phyloP scores from a whole-genome alignment of 2,329 filamentous ascomycete genomes.

The Madurella fahalii region DNA sequence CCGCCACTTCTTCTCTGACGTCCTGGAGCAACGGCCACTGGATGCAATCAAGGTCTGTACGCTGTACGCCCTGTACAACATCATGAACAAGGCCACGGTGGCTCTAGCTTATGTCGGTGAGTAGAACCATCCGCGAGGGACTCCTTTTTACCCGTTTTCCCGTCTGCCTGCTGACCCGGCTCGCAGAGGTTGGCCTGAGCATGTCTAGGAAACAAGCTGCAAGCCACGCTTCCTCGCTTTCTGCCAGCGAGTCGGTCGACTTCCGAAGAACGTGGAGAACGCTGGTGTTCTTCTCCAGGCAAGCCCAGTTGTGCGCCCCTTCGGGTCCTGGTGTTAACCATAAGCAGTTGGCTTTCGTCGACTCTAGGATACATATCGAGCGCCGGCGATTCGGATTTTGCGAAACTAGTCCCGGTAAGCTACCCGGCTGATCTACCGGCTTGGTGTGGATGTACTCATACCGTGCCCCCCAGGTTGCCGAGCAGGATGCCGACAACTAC shows the following conservation, averaged over 20 bases:
- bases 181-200: slow-evolving; percentile 27
- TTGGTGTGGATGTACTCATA: background rate
- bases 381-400: slow-evolving; percentile 22
- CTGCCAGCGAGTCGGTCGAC: slow-evolving; percentile 18
- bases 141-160: background rate
- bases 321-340: background rate
- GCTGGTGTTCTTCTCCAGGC: slow-evolving; percentile 31
- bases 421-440: background rate
- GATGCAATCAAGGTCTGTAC: slow-evolving; percentile 31
- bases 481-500: slow-evolving; percentile 23
- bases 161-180: background rate
- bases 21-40: slow-evolving; percentile 26
- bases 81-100: slow-evolving; percentile 29
- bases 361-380: slow-evolving; percentile 31
- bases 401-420: slow-evolving; percentile 22
- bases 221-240: slow-evolving; percentile 7
- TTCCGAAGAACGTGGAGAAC: slow-evolving; percentile 30
- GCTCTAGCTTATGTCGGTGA: slow-evolving; percentile 31
- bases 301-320: background rate
- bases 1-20: slow-evolving; percentile 26
- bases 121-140: background rate
- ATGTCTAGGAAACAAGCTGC: slow-evolving; percentile 24
- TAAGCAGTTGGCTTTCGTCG: slow-evolving; percentile 30
- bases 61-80: slow-evolving; percentile 31
- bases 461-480: slow-evolving; percentile 18